phyloP scores from a whole-genome alignment of 257 asterid species.

The Jacaranda copaia region DNA sequence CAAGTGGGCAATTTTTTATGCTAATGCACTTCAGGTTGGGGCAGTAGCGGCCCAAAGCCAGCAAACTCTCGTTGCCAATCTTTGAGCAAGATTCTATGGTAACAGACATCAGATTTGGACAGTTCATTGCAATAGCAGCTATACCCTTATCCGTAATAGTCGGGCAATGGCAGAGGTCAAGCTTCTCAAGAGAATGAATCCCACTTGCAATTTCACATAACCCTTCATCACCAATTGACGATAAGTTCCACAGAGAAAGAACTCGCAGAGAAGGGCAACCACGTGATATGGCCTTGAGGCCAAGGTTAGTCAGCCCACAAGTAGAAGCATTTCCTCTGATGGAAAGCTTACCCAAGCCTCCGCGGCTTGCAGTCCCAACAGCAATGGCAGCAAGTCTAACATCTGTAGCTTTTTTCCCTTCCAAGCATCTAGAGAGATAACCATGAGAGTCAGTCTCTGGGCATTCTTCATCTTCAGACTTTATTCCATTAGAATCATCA shows the following conservation, averaged over 20 bases:
- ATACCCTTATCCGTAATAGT: conserved; percentile 72
- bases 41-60: conserved; percentile 68
- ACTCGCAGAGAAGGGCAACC: conserved; percentile 72
- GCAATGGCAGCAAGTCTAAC: conserved; percentile 85
- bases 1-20: conserved; percentile 64
- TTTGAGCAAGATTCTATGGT: conserved; percentile 76
- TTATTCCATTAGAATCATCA: conserved; percentile 19
- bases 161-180: conserved; percentile 75
- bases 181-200: conserved; percentile 68
- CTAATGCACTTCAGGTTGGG: conserved; percentile 62
- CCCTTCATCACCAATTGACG: conserved; percentile 76
- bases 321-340: conserved; percentile 63
- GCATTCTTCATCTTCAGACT: conserved; percentile 42
- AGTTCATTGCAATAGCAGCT: conserved; percentile 68
- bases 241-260: conserved; percentile 76
- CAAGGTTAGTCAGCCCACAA: conserved; percentile 61
- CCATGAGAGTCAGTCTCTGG: conserved; percentile 50
- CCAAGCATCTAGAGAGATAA: conserved; percentile 75
- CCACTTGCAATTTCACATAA: conserved; percentile 68
- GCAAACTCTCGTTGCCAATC: conserved; percentile 71
- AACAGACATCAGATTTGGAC: conserved; percentile 68
- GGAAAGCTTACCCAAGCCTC: conserved; percentile 91
- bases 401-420: conserved; percentile 88
- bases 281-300: conserved; percentile 74
- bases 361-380: conserved; percentile 73